phyloP scores from a whole-genome alignment of 805 yeast genomes.

The Ogataea zsoltii region DNA sequence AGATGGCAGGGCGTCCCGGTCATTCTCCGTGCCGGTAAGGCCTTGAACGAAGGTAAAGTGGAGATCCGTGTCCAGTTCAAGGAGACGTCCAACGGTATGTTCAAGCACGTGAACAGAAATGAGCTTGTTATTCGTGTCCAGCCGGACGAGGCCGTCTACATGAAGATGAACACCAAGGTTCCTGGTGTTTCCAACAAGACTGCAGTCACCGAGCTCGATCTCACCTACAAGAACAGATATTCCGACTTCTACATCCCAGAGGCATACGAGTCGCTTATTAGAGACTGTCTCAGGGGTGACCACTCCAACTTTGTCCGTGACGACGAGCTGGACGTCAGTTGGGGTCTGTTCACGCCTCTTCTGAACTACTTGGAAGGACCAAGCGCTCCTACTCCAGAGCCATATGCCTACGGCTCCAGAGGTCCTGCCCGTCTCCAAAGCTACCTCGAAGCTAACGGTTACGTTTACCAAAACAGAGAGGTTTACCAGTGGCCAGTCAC shows the following conservation, averaged over 20 bases:
- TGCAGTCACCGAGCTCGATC: conserved; percentile 84
- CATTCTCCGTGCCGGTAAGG: conserved; percentile 95
- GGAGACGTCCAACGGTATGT: conserved; percentile 81
- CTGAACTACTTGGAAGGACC: conserved; percentile 75
- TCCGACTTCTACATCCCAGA: conserved; percentile 93
- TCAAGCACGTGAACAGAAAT: conserved; percentile 79
- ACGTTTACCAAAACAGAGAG: conserved; percentile 60
- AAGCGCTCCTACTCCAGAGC: conserved; percentile 63
- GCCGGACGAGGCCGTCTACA: conserved; percentile 91
- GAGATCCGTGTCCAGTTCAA: conserved; percentile 93
- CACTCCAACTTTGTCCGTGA: conserved; percentile 98
- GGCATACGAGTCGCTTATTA: conserved; percentile 93
- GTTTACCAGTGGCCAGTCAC: conserved; percentile 92
- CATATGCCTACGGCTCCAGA: conserved; percentile 87
- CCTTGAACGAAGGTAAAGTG: conserved; percentile 91
- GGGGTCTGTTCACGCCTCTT: conserved; percentile 92
- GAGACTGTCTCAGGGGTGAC: conserved; percentile 88
- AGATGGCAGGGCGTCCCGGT: conserved; percentile 99
- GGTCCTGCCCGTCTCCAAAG: conserved; percentile 71
- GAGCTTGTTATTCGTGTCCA: conserved; percentile 93
- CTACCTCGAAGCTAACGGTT: conserved; percentile 71
- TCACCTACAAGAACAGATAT: conserved; percentile 81
- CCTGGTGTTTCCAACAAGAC: conserved; percentile 88
- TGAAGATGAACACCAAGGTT: conserved; percentile 89
- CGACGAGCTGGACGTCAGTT: conserved; percentile 91